phyloP scores from a whole-genome alignment of 1,139 yeast species.

The Taphrina betulina region DNA sequence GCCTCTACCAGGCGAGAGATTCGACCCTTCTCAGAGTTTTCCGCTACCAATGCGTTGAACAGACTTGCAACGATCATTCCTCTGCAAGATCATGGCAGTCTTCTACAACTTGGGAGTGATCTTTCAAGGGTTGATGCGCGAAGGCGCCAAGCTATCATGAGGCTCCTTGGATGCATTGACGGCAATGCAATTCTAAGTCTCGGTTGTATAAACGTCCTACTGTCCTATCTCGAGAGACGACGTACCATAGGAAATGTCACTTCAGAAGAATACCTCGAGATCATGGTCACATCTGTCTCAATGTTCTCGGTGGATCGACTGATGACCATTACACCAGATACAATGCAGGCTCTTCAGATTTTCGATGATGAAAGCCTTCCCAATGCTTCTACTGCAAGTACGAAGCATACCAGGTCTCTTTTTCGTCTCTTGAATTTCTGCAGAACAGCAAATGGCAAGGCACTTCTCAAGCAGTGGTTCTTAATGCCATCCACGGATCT shows the following conservation, averaged over 20 bases:
- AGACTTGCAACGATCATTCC: background rate
- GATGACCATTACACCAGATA: slow-evolving; percentile 47
- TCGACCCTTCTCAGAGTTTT: slow-evolving; percentile 36
- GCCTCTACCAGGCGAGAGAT: slow-evolving; percentile 5
- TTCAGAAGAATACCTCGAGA: slow-evolving; percentile 17
- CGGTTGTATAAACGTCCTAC: slow-evolving; percentile 36
- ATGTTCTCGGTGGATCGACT: slow-evolving; percentile 27
- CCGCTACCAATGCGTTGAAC: background rate
- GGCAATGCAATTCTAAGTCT: slow-evolving; percentile 14
- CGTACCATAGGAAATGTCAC: slow-evolving; percentile 25
- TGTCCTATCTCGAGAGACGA: slow-evolving; percentile 33
- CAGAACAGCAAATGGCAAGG: slow-evolving; percentile 43
- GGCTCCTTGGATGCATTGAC: background rate
- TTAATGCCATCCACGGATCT: slow-evolving; percentile 45
- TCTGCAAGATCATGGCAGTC: background rate
- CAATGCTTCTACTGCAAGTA: slow-evolving; percentile 32
- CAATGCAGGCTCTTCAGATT: slow-evolving; percentile 45
- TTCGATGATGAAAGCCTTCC: slow-evolving; percentile 40
- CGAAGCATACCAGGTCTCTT: slow-evolving; percentile 34
- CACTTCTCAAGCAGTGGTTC: slow-evolving; percentile 45
- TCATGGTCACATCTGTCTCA: slow-evolving; percentile 26
- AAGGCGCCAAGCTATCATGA: slow-evolving; percentile 6
- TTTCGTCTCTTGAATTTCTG: slow-evolving; percentile 41
- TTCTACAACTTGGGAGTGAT: background rate
- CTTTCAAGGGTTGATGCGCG: background rate